A percentile compares a stretch with the other conserved stretches of the same genome.
Conservation (phyloP, 1,139 yeast species). For the Geotrichum siamense region DNA sequence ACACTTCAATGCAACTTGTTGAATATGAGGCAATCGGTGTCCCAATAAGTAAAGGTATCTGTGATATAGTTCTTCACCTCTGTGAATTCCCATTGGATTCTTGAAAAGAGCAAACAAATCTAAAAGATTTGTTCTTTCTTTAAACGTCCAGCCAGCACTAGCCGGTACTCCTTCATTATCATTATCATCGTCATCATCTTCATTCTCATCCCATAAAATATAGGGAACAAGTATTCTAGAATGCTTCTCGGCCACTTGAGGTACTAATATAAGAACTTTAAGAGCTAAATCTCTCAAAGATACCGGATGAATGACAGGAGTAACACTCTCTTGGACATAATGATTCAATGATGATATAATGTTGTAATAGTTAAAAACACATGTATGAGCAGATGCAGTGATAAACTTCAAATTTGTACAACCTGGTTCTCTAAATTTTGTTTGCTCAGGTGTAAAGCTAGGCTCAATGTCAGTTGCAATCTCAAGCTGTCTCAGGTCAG, state of each 20-base stretch:
- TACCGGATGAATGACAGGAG: slow-evolving; percentile 27
- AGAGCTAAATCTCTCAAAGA: slow-evolving; percentile 45
- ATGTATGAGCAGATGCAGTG: slow-evolving; percentile 3
- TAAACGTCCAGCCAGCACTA: slow-evolving; percentile 45
- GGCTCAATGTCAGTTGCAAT: slow-evolving; percentile 12
- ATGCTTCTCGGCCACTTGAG: slow-evolving; percentile 61
- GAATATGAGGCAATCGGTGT: slow-evolving; percentile 56
- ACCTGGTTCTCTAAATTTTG: slow-evolving; percentile 4
- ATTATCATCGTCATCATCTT: slow-evolving; percentile 30
- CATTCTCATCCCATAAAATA: slow-evolving; percentile 28
- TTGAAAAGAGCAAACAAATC: slow-evolving; percentile 59
- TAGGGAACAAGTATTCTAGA: slow-evolving; percentile 49
- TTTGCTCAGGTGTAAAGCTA: slow-evolving; percentile 11
- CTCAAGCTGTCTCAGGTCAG: slow-evolving; percentile 2
- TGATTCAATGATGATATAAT: slow-evolving; percentile 6
- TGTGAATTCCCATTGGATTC: slow-evolving; percentile 49
- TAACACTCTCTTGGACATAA: slow-evolving; percentile 5
- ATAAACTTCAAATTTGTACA: slow-evolving; percentile 13
- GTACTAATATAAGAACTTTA: slow-evolving; percentile 46
- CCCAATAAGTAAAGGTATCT: slow-evolving; percentile 54
- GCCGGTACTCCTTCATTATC: slow-evolving; percentile 22
- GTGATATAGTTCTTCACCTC: slow-evolving; percentile 47
- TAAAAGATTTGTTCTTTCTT: slow-evolving; percentile 55
- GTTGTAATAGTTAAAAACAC: slow-evolving; percentile 12
- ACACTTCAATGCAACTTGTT: slow-evolving; percentile 65